Conservation (phyloP, 352 stramenopile genomes). For the Phytophthora sp. region DNA sequence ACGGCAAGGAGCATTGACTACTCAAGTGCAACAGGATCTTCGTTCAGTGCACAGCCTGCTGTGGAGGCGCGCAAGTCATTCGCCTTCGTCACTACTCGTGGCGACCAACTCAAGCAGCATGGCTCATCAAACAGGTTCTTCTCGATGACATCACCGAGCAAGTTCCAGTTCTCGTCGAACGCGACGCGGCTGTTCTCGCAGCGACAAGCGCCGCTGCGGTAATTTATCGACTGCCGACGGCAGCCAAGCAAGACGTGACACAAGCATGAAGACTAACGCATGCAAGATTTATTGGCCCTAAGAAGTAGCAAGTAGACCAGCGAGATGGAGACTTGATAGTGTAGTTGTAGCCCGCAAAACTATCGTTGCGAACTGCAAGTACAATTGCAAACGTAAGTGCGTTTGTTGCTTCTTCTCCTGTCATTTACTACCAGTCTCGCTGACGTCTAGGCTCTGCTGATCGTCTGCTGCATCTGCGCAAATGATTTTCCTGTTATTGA, state of each 20-base stretch:
- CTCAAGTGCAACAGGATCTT: slow-evolving; percentile 12
- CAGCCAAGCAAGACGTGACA: slow-evolving; percentile 5
- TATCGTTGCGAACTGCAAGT: slow-evolving; percentile 19
- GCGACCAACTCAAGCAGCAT: slow-evolving; percentile 3
- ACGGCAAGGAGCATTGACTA: slow-evolving; percentile 26
- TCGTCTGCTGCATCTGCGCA: not conserved
- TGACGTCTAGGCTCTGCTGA: not conserved
- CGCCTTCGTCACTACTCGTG: slow-evolving; percentile 25
- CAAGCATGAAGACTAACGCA: slow-evolving; percentile 9
- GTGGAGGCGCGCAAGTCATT: slow-evolving; percentile 21
- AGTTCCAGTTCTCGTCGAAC: slow-evolving; percentile 50
- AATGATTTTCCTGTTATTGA: slow-evolving; percentile 1
- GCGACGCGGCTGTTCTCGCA: slow-evolving; percentile 52
- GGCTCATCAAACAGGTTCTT: slow-evolving; percentile 17
- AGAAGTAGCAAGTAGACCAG: slow-evolving; percentile 21
- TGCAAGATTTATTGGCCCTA: slow-evolving; percentile 37
- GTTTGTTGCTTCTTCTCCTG: slow-evolving; percentile 9
- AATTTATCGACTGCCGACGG: slow-evolving; percentile 19
- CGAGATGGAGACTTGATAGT: slow-evolving; percentile 24
- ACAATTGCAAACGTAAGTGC: slow-evolving; percentile 27
- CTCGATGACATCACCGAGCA: slow-evolving; percentile 52
- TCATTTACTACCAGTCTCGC: not conserved
- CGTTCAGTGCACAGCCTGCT: slow-evolving; percentile 5
- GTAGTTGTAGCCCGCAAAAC: slow-evolving; percentile 34
- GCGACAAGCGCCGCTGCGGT: slow-evolving; percentile 47